These are phyloP conservation scores for Lactifluus volemus DNA, from an alignment of 768 basidiomycete genomes.

Conservation along the genomic window DNA sequence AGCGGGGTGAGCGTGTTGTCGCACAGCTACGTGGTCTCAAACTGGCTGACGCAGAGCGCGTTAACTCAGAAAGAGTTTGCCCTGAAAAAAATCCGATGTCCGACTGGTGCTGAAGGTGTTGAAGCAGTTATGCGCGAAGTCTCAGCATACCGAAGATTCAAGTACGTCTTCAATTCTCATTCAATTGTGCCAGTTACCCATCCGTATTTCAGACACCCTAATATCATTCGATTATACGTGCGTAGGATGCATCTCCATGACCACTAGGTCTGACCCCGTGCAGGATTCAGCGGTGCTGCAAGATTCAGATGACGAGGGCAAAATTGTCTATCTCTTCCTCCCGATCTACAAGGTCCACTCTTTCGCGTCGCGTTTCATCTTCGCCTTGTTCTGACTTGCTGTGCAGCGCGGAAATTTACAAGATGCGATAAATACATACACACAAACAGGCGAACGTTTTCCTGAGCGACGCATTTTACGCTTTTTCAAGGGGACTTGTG, in stretches of 20 bases:
- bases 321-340: conserved; percentile 93
- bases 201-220: conserved; percentile 60
- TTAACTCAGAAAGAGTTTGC: conserved; percentile 74
- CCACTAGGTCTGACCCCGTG: conserved; percentile 13
- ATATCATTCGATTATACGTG: conserved; percentile 92
- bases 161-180: conserved; percentile 40
- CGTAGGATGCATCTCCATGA: conserved; percentile 18
- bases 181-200: background rate
- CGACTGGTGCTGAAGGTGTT: conserved; percentile 79
- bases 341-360: conserved; percentile 78
- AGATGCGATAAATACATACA: conserved; percentile 84
- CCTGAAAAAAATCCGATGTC: conserved; percentile 94
- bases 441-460: conserved; percentile 74
- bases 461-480: conserved; percentile 83
- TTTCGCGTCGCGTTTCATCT: background rate
- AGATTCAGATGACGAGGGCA: conserved; percentile 86
- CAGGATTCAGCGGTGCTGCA: conserved; percentile 93
- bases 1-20: conserved; percentile 55
- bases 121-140: conserved; percentile 85
- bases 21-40: background rate
- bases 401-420: conserved; percentile 84
- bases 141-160: conserved; percentile 91
- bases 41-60: background rate
- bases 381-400: conserved; percentile 14
- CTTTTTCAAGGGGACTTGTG: conserved; percentile 90